Base-by-base conservation (phyloP, 202 grass and related monocot genomes). In the Saccharum hybrid region DNA sequence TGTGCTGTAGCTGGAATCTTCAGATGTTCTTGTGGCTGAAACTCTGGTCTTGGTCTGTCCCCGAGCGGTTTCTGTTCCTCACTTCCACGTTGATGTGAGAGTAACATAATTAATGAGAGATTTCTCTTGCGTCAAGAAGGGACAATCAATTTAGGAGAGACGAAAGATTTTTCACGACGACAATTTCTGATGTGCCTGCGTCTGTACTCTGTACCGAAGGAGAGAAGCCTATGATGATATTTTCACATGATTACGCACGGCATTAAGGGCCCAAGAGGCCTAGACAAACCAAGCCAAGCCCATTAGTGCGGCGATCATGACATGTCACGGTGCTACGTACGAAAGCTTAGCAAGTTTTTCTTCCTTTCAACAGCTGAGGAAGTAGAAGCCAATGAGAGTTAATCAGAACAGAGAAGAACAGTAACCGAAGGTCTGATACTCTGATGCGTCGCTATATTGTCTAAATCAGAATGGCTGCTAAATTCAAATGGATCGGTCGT, bases 1-100 rank as follows among this genome's bases (percentile, higher is more conserved):
- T 13, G 75, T 36, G 75, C 26, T 76, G 71, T 63, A 16, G 57
- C 23, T 87, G 15, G 61, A 88, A 79, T 84, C 70, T 72, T 68
- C 69, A 63, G 19, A 69, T 63, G 75, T 61, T 57, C 68, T 72
- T 45, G 52, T 76, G 63, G 18, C 65, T 46, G 37, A 61, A 77
- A 74, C 56, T 78, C 41, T 10, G 66, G n/a, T 15, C 19, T 64
- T 88, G 67, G 68, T 74, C 33, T 34, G 33, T 34, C 74, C 74
- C 80, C 43, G 56, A 33, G 42, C 22, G 66, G 36, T 23, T 40
- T 52, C 34, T 57, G 41, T 62, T 15, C 13, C 42, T 72, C 49
- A 59, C 71, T 68, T 69, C 38, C 72, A 63, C 51, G 59, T 15
- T 7, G 54, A 68, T 3, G 39, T 9, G 8, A 8, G 52, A 8